Evolutionary conservation across 2,329 filamentous ascomycete species (phyloP), one percentile per base, ranked within the genome.

Genomic region (Simplicillium aogashimaense): DNA sequence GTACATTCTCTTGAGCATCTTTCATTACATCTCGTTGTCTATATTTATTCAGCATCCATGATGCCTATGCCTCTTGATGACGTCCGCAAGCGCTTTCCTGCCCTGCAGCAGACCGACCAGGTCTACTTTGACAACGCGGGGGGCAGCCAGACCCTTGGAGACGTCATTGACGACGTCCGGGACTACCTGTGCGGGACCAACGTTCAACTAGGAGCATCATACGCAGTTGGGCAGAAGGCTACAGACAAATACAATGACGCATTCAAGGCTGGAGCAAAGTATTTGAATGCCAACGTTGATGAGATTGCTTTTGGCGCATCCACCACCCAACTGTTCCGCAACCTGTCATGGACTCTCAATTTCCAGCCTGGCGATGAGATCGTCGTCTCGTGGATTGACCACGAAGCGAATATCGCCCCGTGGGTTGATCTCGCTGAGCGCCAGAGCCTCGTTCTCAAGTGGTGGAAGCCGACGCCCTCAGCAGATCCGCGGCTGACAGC

Each of bases 61-160:
- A 32, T 32, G 30, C 7, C 30, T n/a, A 7, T 32, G 12, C 5
- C 30, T 32, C 6, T 32, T 15, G 30, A 32, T 32, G 37, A 43
- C 29, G 41, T 35, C 9, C 37, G 41, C 33, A 39, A 41, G 35
- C 38, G 38, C 9, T 89, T 89, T 63, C 83, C 84, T 29, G 81
- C 83, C 12, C 59, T 89, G 31, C 60, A 70, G 32, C 69, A 78
- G 28, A 37, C 9, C 44, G 66, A 78, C 36, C 82, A 87, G 52
- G 69, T 88, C 37, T 87, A 75, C 55, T 74, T 89, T 48, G 84
- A 90, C 54, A 89, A 89, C 54, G 85, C 83, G 10, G 84, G 84
- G 14, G 84, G 84, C 30, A 85, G 78, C 53, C 84, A 89, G 52
- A 70, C 76, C 1, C 62, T 89, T 3, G 74, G 73, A 18, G 65